Percentiles rank a stretch among this genome's conserved stretches.
Evolutionary conservation across 306 rosid genomes (phyloP).

Genomic region (Ormosia emarginata): DNA sequence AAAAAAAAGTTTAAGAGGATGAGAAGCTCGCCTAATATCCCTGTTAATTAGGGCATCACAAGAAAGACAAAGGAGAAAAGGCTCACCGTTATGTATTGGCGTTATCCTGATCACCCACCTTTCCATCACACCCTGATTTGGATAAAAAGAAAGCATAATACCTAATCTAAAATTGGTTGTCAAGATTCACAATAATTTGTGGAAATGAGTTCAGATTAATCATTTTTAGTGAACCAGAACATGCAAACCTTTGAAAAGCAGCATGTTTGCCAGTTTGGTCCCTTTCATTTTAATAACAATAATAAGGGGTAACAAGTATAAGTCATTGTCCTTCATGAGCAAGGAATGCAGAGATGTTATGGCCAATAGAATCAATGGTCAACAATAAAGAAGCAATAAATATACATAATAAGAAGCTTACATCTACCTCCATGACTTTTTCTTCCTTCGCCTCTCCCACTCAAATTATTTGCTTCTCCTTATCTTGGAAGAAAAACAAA

Average conservation of each 20-base stretch:
- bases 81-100: not conserved
- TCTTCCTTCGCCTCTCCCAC: not conserved
- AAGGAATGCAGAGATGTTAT: not conserved
- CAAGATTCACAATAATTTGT: conserved; percentile 1
- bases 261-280: not conserved
- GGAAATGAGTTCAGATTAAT: not conserved
- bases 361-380: conserved; percentile 6
- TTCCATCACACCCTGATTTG: not conserved
- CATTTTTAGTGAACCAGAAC: conserved; percentile 19
- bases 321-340: not conserved
- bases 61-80: conserved; percentile 20
- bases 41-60: conserved; percentile 25
- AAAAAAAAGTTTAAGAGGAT: not conserved
- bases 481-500: not conserved
- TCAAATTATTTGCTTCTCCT: not conserved
- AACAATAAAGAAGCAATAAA: conserved; percentile 14
- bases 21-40: conserved; percentile 13
- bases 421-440: not conserved
- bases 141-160: not conserved
- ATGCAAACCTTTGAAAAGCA: not conserved
- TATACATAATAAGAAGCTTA: not conserved
- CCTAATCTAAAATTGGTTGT: not conserved
- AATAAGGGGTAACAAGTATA: not conserved
- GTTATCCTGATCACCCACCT: conserved; percentile 26
- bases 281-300: not conserved